Percentiles rank a stretch among this genome's conserved stretches.
These are phyloP conservation scores for Xylariales sp. DNA, from an alignment of 2,329 filamentous ascomycete genomes.

Conservation along the genomic window DNA sequence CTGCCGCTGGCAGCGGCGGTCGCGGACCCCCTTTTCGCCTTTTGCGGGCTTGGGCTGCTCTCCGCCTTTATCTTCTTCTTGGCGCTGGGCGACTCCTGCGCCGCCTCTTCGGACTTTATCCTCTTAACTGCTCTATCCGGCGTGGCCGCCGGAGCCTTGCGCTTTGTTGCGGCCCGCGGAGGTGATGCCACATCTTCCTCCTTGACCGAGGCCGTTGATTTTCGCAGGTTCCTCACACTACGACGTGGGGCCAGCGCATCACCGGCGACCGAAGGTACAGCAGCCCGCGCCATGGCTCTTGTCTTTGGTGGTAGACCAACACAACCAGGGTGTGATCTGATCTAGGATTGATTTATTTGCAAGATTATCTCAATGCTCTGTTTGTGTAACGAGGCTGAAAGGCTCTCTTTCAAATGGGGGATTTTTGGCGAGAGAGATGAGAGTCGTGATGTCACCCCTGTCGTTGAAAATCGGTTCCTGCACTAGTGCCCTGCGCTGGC, in stretches of 20 bases:
- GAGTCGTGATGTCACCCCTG: constrained; percentile 7
- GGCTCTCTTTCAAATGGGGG: background rate
- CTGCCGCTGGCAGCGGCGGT: too few relatives aligned
- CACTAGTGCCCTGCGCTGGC: too few relatives aligned
- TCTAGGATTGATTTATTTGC: too few relatives aligned
- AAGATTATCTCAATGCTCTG: too few relatives aligned
- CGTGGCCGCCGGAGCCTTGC: constrained; percentile 1
- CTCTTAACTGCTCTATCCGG: constrained; percentile 10
- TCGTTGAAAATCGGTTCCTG: constrained; percentile 7
- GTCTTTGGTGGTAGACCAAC: too few relatives aligned
- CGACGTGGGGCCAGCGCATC: constrained; percentile 8
- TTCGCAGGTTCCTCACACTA: constrained; percentile 8
- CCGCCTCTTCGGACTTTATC: constrained; percentile 9
- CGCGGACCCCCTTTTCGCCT: constrained; percentile 10
- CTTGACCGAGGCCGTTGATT: constrained; percentile 10
- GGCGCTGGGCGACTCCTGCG: background rate
- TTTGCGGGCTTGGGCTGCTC: constrained; percentile 7
- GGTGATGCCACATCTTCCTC: constrained; percentile 7
- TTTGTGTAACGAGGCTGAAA: too few relatives aligned
- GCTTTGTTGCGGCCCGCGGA: background rate
- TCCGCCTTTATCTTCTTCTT: constrained; percentile 7
- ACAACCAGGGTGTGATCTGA: too few relatives aligned
- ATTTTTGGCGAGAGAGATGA: background rate
- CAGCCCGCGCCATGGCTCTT: constrained; percentile 6
- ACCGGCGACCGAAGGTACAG: constrained; percentile 1